A percentile compares a stretch with the other conserved stretches of the same genome.
phyloP scores from a whole-genome alignment of 352 stramenopile genomes.

The Phytophthora sp. region DNA sequence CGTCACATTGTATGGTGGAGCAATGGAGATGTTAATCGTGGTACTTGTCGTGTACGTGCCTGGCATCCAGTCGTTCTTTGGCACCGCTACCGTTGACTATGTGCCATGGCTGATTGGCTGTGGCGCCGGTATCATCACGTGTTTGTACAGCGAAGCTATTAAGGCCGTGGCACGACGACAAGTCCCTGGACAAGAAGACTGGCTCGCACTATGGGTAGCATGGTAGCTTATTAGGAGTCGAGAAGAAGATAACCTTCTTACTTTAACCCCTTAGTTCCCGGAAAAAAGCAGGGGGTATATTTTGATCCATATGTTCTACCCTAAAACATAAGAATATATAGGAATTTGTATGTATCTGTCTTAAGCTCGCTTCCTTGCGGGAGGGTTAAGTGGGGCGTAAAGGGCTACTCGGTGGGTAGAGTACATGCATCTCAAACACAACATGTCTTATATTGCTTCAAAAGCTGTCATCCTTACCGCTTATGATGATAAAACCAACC shows the following conservation, averaged over 20 bases:
- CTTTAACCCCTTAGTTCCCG: constrained; percentile 19
- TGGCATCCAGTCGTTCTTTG: constrained; percentile 51
- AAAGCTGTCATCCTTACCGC: too few relatives aligned
- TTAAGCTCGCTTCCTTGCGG: too few relatives aligned
- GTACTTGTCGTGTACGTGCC: constrained; percentile 58
- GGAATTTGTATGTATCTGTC: constrained; percentile 3
- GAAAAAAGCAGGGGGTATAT: constrained; percentile 13
- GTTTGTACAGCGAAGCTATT: constrained; percentile 48
- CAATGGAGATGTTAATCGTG: constrained; percentile 49
- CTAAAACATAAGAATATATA: constrained; percentile 20
- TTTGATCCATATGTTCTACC: constrained; percentile 24
- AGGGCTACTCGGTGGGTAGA: background rate
- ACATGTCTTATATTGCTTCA: background rate
- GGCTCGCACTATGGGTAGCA: constrained; percentile 22
- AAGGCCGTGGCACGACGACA: constrained; percentile 41
- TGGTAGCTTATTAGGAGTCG: constrained; percentile 24
- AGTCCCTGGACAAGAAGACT: constrained; percentile 28
- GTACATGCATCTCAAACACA: constrained; percentile 14
- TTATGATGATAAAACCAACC: constrained; percentile 9
- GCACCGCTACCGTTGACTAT: constrained; percentile 41
- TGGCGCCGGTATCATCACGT: constrained; percentile 39
- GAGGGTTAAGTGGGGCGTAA: too few relatives aligned
- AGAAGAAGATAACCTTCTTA: too few relatives aligned
- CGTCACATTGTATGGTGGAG: constrained; percentile 72
- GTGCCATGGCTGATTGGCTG: constrained; percentile 55